Base-by-base conservation (phyloP, 2,329 filamentous ascomycete genomes). In the Lithohypha guttulata region DNA sequence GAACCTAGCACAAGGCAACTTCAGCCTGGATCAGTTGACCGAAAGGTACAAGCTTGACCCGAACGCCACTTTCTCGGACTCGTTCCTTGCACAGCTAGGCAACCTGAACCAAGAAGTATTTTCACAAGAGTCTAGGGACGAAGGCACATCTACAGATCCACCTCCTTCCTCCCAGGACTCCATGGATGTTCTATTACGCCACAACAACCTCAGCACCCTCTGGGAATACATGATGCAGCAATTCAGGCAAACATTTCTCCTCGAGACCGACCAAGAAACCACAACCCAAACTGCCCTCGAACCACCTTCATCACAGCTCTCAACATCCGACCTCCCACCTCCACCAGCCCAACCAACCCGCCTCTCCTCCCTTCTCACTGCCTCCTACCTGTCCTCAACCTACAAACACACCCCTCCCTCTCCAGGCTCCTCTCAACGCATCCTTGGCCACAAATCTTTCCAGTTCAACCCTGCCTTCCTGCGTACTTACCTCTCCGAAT, bases 21-120 rank as follows among this genome's bases (percentile, higher is more conserved):
- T 94, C 0, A 74, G 85, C 41, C 83, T 85, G 23, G 60, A 74
- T 14, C 62, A 68, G 0, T 67, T 96, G 1, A 77, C 89, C 42
- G 57, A 67, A 5, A 78, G 86, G 1, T 93, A 94, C 50, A 66
- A 69, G 0, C 65, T 95, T 6, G 69, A 84, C 20, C 60, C 75
- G 0, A 46, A 80, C 10, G 69, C 69, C 2, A 55, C 68, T 0
- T 93, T 96, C 55, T 86, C 84, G 0, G 81, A 93, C 51, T 62
- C 65, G 0, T 93, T 96, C 53, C 73, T 93, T 33, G 75, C 77
- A 0, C 78, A 91, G 56, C 73, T 93, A 11, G 77, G 73, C 8
- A 68, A 64, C 13, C 58, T 93, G 2, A 78, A 85, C 41, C 73
- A 81, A 32, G 74, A 80, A 14, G 79, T 80, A 42, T 68, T 71